Evolutionary conservation across 352 stramenopile species (phyloP).

Genomic region (Globisporangium uncinulatum): DNA sequence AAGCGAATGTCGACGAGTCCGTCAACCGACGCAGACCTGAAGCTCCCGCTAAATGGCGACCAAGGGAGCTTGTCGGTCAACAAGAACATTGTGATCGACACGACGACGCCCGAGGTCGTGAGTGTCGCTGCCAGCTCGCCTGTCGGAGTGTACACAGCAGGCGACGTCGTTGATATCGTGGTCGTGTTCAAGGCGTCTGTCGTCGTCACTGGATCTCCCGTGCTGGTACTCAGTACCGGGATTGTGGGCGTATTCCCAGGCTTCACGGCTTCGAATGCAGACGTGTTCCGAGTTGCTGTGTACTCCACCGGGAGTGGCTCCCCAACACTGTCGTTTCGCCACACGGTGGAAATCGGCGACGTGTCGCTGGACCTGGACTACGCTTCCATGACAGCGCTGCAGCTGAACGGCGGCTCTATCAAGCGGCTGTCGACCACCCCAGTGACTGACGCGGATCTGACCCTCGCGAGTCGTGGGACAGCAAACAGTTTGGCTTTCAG

Average conservation of each 20-base stretch:
- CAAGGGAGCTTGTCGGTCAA: constrained; percentile 56
- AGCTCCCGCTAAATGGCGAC: constrained; percentile 45
- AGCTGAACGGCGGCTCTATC: constrained; percentile 47
- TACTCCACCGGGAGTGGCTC: constrained; percentile 50
- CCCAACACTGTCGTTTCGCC: constrained; percentile 40
- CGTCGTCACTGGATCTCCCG: constrained; percentile 41
- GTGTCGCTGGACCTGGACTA: constrained; percentile 42
- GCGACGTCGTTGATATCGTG: constrained; percentile 48
- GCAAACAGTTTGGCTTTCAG: constrained; percentile 30
- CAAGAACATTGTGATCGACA: constrained; percentile 75
- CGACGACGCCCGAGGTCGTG: constrained; percentile 37
- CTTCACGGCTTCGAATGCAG: constrained; percentile 19
- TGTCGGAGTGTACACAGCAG: constrained; percentile 52
- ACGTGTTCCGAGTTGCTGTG: constrained; percentile 33
- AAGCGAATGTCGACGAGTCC: constrained; percentile 44
- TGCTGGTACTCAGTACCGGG: constrained; percentile 40
- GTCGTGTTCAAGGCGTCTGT: constrained; percentile 57
- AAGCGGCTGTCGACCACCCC: constrained; percentile 45
- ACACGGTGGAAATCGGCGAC: constrained; percentile 54
- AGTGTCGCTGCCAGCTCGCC: constrained; percentile 25
- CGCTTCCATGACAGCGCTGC: constrained; percentile 33
- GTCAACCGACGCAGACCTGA: constrained; percentile 41
- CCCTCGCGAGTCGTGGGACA: constrained; percentile 31
- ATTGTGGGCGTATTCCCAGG: constrained; percentile 54
- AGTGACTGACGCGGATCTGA: constrained; percentile 44